Evolutionary conservation across 805 yeast genomes (phyloP), one percentile per base, ranked within the genome.

Genomic region (Komagataella pastoris): DNA sequence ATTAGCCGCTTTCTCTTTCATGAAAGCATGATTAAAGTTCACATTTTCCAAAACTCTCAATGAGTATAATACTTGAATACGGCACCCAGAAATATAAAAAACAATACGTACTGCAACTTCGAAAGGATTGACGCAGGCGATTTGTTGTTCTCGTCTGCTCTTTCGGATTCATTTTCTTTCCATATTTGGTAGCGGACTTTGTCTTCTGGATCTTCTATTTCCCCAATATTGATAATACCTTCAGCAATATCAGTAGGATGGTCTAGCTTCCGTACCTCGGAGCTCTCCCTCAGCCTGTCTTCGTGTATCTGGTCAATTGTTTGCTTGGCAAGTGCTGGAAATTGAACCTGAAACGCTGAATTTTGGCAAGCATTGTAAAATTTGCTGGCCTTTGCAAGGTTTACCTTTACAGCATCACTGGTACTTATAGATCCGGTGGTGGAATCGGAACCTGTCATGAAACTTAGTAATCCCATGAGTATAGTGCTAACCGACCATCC

Each of bases 401-500:
- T 68, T 36, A 67, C 68, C 70, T 81, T 83, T 23, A 76, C 75
- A 17, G 66, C 69, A 17, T 77, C 85, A 8, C 83, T 74, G 1
- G 96, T 79, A 7, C 66, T 70, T 10, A 89, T 79, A 7, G 91
- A 81, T 0, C 97, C 97, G 0, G 96, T 83, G 1, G 97, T 87
- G 23, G 76, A 69, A 58, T 90, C 97, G 54, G 79, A 78, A 7
- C 93, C 83, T 0, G 95, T 88, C 98, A 90, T 90, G 61, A 90
- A 90, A 63, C 96, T 87, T 57, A 90, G 70, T 44, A 90, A 70
- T 0, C 97, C 98, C 8, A 82, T 86, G 58, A 90, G 72, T 18
- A 90, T 90, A 0, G 97, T 89, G 40, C 88, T 73, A 23, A 90
- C 97, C 47, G 89, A 81, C 97, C 97, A 90, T 6, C 95, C 88